These are phyloP conservation scores for Massariosphaeria phaeospora DNA, from an alignment of 495 filamentous ascomycete species.

Conservation along the genomic window DNA sequence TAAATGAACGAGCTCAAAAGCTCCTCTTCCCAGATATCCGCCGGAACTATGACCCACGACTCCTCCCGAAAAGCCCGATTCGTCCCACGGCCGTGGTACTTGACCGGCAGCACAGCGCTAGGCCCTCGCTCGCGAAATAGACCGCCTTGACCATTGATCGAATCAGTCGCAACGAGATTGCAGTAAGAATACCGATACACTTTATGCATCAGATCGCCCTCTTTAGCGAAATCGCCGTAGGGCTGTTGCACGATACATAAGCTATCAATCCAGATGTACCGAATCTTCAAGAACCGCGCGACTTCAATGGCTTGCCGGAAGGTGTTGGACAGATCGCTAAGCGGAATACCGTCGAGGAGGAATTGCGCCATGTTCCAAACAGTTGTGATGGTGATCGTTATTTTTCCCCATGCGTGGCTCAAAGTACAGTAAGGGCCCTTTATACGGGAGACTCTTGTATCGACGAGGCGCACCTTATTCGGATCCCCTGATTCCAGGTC, in stretches of 20 bases:
- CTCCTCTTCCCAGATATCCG: neutral
- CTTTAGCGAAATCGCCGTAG: neutral
- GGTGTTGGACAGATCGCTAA: neutral
- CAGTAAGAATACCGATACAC: conserved; percentile 8
- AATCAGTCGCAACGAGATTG: conserved; percentile 6
- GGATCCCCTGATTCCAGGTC: neutral
- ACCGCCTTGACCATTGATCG: neutral
- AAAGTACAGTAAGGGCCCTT: neutral
- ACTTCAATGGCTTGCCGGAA: conserved; percentile 2
- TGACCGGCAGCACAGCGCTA: neutral
- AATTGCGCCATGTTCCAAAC: neutral
- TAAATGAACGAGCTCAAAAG: neutral
- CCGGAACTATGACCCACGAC: neutral
- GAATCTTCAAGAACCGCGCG: neutral
- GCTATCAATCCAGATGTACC: conserved; percentile 10
- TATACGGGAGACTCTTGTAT: neutral
- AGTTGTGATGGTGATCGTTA: neutral
- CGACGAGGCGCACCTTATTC: neutral
- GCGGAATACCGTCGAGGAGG: neutral
- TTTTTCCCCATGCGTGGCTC: neutral
- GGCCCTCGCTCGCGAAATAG: neutral
- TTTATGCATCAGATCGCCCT: conserved; percentile 5
- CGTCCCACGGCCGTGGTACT: neutral
- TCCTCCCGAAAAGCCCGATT: neutral
- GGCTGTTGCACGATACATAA: neutral